Base-by-base conservation (phyloP, 257 asterid species). In the Jacaranda copaia region DNA sequence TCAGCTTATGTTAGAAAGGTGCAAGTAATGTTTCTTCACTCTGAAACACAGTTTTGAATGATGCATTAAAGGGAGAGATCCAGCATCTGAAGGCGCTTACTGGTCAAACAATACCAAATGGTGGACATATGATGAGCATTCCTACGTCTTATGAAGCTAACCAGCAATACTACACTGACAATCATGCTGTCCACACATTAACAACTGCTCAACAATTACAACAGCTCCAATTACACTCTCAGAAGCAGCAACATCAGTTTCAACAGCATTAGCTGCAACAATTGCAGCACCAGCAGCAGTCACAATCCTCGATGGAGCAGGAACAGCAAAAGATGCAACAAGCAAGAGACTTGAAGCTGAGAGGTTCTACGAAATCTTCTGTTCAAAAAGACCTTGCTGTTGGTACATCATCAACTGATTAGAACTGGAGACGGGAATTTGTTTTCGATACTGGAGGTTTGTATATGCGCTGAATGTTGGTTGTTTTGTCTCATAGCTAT, bases 171-270 rank as follows among this genome's bases (percentile, higher is more conserved):
- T 93, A 88, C 73, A 42, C 81, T 6, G 83, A 85, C 83, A 90
- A 84, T 81, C 86, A 85, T 20, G 87, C 91, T 3, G 70, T 85
- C 88, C 94, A 91, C 82, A 81, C 98, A 0, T 60, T 89, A 59
- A 65, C 89, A 80, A 87, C 98, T 0, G 89, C 96, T 35, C 98
- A 94, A 67, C 98, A 92, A 60, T 80, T 94, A 73, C 98, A 94
- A 86, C 98, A 92, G 81, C 98, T 94, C 81, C 98, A 94, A 86
- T 81, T 94, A 77, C 90, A 92, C 71, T 86, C 96, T 39, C 95
- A 87, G 78, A 91, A 88, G 89, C 96, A 87, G 66, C 82, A 74
- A 81, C 92, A 84, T 36, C 90, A 76, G 74, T 85, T 82, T 49
- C 93, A 88, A 64, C 87, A 83, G 53, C 89, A 76, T 7, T 89